Evolutionary conservation across 148 eudicot genomes (phyloP).

Genomic region (Cornus florida): DNA sequence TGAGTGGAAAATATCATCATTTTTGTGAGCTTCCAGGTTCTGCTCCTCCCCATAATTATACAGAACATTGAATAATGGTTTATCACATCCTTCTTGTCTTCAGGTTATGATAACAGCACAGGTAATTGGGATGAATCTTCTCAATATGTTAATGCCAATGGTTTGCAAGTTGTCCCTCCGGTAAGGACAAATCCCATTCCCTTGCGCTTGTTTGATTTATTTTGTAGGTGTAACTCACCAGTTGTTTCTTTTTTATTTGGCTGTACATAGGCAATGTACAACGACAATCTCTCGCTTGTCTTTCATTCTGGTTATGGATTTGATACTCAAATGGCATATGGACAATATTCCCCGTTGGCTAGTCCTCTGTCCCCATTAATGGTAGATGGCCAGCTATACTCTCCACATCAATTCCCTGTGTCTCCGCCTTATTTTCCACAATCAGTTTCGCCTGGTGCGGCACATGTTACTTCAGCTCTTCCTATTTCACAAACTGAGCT

Average conservation of each 20-base stretch:
- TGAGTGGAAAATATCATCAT: background rate
- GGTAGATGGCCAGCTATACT: conserved; percentile 81
- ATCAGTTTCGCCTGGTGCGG: conserved; percentile 67
- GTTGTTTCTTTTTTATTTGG: conserved; percentile 11
- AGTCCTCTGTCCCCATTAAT: conserved; percentile 80
- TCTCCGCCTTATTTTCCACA: conserved; percentile 79
- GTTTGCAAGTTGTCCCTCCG: conserved; percentile 87
- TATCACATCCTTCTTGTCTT: conserved; percentile 5
- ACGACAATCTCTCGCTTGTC: conserved; percentile 73
- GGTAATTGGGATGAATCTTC: conserved; percentile 81
- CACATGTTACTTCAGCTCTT: conserved; percentile 63
- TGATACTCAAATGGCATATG: conserved; percentile 85
- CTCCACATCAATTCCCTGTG: conserved; percentile 83
- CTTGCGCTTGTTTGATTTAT: background rate
- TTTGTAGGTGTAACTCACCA: background rate
- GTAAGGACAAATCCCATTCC: conserved; percentile 42
- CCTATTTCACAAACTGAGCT: conserved; percentile 71
- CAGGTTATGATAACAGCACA: conserved; percentile 74
- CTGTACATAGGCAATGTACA: conserved; percentile 58
- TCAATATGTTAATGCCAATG: conserved; percentile 72
- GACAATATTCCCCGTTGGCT: conserved; percentile 87
- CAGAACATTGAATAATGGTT: background rate
- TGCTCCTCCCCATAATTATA: background rate
- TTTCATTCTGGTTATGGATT: conserved; percentile 76
- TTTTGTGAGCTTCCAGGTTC: background rate